Conservation (phyloP, 768 basidiomycete genomes). For the Rubroboletus pulcherrimus region DNA sequence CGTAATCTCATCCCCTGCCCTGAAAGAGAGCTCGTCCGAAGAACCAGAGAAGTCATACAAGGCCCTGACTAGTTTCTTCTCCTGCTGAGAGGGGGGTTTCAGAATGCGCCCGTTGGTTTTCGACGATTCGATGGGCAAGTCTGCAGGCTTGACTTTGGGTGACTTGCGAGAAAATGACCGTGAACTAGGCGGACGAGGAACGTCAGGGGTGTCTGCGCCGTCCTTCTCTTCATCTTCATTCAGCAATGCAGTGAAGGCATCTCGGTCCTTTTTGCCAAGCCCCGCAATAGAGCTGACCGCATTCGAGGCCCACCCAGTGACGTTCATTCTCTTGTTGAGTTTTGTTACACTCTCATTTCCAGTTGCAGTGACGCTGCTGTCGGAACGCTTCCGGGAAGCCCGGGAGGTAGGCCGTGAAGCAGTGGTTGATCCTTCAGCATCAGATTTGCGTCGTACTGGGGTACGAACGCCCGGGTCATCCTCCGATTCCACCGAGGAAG, state of each 20-base stretch:
- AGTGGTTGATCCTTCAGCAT: slow-evolving; percentile 39
- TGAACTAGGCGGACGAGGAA: slow-evolving; percentile 36
- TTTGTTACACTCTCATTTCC: slow-evolving; percentile 36
- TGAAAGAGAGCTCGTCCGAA: slow-evolving; percentile 75
- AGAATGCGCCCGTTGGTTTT: slow-evolving; percentile 38
- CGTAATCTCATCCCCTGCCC: slow-evolving; percentile 67
- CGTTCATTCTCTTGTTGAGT: slow-evolving; percentile 36
- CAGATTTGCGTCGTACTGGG: slow-evolving; percentile 39
- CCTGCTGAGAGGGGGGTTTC: slow-evolving; percentile 48
- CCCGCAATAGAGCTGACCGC: slow-evolving; percentile 61
- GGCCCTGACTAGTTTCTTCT: slow-evolving; percentile 59
- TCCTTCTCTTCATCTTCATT: slow-evolving; percentile 40
- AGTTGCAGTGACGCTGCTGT: slow-evolving; percentile 45
- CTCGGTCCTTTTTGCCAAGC: slow-evolving; percentile 54
- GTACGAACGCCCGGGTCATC: slow-evolving; percentile 27
- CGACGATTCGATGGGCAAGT: slow-evolving; percentile 24
- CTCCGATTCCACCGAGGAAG: slow-evolving; percentile 34
- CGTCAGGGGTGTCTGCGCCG: slow-evolving; percentile 18
- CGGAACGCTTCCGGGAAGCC: slow-evolving; percentile 62
- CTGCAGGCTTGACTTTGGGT: slow-evolving; percentile 24
- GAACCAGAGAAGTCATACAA: slow-evolving; percentile 73
- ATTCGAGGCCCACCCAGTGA: slow-evolving; percentile 56
- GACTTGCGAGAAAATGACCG: slow-evolving; percentile 31
- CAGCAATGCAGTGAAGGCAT: slow-evolving; percentile 55
- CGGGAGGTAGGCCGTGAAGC: slow-evolving; percentile 56